Evolutionary conservation across 2,329 filamentous ascomycete species (phyloP).

Genomic region (Hysterium pulicare): DNA sequence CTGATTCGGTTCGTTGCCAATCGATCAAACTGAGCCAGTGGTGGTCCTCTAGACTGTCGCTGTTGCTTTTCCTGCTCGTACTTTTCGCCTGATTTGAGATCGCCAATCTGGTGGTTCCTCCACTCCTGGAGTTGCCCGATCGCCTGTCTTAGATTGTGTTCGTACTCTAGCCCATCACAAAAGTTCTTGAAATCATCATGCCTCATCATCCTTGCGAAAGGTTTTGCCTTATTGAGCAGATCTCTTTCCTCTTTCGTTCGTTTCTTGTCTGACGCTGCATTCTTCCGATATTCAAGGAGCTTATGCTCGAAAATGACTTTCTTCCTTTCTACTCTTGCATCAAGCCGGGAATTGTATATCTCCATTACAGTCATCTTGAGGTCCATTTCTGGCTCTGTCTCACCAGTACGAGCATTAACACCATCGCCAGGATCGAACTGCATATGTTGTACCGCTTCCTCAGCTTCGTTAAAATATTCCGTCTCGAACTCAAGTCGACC

Average conservation of each 20-base stretch:
- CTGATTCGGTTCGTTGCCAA: slow-evolving; percentile 68
- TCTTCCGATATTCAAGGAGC: slow-evolving; percentile 89
- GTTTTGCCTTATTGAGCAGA: slow-evolving; percentile 87
- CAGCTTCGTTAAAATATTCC: slow-evolving; percentile 94
- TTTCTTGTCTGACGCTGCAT: slow-evolving; percentile 86
- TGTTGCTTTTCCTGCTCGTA: slow-evolving; percentile 85
- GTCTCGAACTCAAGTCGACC: slow-evolving; percentile 96
- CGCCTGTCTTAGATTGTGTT: slow-evolving; percentile 85
- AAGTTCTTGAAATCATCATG: slow-evolving; percentile 84
- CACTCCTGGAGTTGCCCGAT: slow-evolving; percentile 92
- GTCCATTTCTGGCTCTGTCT: slow-evolving; percentile 93
- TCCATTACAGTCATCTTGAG: slow-evolving; percentile 98
- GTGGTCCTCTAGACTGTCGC: slow-evolving; percentile 62
- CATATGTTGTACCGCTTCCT: slow-evolving; percentile 98
- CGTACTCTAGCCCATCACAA: slow-evolving; percentile 80
- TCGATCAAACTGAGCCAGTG: slow-evolving; percentile 82
- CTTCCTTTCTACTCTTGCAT: slow-evolving; percentile 87
- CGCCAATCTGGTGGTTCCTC: slow-evolving; percentile 79
- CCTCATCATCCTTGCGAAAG: slow-evolving; percentile 96
- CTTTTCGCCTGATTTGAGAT: slow-evolving; percentile 81
- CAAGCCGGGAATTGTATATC: slow-evolving; percentile 91
- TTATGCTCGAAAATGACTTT: slow-evolving; percentile 96
- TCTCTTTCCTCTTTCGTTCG: slow-evolving; percentile 93
- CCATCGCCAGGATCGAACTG: slow-evolving; percentile 96
- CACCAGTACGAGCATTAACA: slow-evolving; percentile 75